Conservation (phyloP, 345 rosid genomes). For the Populus tremula region DNA sequence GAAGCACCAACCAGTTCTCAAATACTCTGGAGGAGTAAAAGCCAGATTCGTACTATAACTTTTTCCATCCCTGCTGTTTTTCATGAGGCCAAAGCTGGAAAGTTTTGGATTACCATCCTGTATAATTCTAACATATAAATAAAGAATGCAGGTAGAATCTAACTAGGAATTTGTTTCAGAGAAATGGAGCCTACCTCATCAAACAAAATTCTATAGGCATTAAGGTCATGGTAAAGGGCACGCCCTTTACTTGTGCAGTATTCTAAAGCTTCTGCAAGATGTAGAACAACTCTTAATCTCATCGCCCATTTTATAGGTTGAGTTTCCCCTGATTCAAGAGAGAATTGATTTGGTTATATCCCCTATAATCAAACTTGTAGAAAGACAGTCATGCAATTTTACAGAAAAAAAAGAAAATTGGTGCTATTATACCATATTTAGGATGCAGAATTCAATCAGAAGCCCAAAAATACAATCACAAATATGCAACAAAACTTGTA, state of each 20-base stretch:
- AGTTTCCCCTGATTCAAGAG: conserved; percentile 67
- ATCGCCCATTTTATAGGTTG: conserved; percentile 98
- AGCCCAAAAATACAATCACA: neutral
- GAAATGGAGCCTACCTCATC: conserved; percentile 55
- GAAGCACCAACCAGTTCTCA: conserved; percentile 68
- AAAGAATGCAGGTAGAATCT: conserved; percentile 11
- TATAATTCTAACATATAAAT: conserved; percentile 11
- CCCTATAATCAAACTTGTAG: neutral
- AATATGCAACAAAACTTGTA: neutral
- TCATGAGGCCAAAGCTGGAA: conserved; percentile 93
- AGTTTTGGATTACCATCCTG: conserved; percentile 94
- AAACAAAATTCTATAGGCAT: conserved; percentile 87
- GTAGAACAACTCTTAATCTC: conserved; percentile 85
- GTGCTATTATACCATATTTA: neutral
- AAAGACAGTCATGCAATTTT: neutral
- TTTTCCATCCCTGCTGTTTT: conserved; percentile 92
- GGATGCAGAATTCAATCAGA: neutral
- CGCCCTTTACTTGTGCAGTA: conserved; percentile 88
- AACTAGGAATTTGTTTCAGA: neutral
- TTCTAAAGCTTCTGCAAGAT: conserved; percentile 91
- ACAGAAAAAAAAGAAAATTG: neutral
- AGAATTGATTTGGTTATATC: neutral
- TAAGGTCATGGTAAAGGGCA: conserved; percentile 85
- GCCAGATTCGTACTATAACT: conserved; percentile 93
- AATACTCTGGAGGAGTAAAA: conserved; percentile 94